Conservation (phyloP, 1,139 yeast species). For the Taphrina pruni region DNA sequence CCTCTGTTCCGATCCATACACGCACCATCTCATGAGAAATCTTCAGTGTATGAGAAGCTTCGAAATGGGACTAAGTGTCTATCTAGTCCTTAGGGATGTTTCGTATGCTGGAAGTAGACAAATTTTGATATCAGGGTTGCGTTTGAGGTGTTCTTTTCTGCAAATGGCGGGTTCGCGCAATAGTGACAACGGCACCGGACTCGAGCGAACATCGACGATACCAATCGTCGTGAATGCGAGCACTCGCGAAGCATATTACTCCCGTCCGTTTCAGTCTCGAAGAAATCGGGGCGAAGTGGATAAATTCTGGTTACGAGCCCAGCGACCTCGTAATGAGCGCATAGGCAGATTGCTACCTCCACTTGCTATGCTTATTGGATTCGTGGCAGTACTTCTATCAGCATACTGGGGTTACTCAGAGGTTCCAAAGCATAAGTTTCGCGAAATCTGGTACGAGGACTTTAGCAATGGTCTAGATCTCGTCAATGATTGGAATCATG, state of each 20-base stretch:
- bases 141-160: too few species aligned
- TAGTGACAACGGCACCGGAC: too few species aligned
- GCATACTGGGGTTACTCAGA: slow-evolving; percentile 43
- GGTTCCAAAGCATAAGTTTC: slow-evolving; percentile 42
- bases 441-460: slow-evolving; percentile 43
- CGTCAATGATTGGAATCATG: slow-evolving; percentile 40
- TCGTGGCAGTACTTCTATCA: slow-evolving; percentile 28
- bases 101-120: too few species aligned
- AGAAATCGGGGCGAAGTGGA: slow-evolving; percentile 15
- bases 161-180: too few species aligned
- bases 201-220: too few species aligned
- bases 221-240: background rate
- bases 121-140: too few species aligned
- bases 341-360: slow-evolving; percentile 32
- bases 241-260: slow-evolving; percentile 13
- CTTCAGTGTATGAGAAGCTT: too few species aligned
- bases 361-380: slow-evolving; percentile 40
- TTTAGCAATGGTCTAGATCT: slow-evolving; percentile 41
- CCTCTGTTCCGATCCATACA: too few species aligned
- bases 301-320: slow-evolving; percentile 34
- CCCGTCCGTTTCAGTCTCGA: slow-evolving; percentile 13
- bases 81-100: too few species aligned
- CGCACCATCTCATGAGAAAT: too few species aligned
- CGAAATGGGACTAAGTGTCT: too few species aligned
- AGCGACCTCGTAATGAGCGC: slow-evolving; percentile 29